A percentile compares a stretch with the other conserved stretches of the same genome.
Evolutionary conservation across 2,329 filamentous ascomycete genomes (phyloP).

Genomic region (Xylaria digitata): DNA sequence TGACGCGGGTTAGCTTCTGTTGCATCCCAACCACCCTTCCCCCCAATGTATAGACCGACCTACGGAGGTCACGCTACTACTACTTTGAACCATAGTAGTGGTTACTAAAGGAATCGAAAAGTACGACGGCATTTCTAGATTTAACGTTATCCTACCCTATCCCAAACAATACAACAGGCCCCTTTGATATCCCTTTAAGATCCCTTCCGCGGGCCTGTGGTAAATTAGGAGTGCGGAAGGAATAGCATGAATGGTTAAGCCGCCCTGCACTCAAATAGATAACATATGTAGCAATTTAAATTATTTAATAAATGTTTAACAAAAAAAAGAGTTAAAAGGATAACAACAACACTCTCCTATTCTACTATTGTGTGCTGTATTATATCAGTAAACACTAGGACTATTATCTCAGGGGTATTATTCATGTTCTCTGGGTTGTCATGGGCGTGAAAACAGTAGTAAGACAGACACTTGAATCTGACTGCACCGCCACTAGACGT

Average conservation of each 20-base stretch:
- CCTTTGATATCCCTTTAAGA: no score
- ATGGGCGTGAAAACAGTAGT: not conserved
- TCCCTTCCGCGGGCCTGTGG: not conserved
- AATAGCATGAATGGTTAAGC: not conserved
- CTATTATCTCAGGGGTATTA: not conserved
- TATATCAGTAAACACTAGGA: not conserved
- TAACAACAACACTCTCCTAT: no score
- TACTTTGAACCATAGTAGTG: not conserved
- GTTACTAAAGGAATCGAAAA: not conserved
- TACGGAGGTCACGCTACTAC: not conserved
- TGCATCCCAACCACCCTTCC: no score
- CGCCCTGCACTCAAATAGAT: not conserved
- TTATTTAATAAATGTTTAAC: not conserved
- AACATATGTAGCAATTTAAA: not conserved
- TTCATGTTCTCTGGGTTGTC: constrained; percentile 8
- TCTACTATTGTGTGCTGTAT: no score
- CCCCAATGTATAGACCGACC: no score
- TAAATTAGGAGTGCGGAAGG: not conserved
- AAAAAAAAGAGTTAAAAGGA: no score
- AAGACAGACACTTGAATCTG: no score
- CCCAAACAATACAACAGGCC: no score
- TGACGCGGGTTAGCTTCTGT: not conserved
- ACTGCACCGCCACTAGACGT: constrained; percentile 23
- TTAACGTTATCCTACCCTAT: no score
- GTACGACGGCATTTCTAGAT: not conserved